Evolutionary conservation across 129 eudicot species (phyloP), one percentile per base, ranked within the genome.

Genomic region (Artemisia argyi): DNA sequence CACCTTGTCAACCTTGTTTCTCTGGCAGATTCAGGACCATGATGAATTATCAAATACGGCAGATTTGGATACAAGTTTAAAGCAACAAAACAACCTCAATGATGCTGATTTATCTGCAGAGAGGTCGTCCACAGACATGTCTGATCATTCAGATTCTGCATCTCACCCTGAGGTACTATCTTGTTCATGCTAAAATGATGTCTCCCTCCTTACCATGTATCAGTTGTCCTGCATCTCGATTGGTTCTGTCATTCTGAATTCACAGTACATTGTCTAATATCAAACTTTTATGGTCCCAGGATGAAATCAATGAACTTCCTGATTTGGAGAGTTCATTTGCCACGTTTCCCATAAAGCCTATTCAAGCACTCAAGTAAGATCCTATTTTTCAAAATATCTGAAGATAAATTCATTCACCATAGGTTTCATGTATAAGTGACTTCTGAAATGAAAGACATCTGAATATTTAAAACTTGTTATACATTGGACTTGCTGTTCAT

Each of bases 351-450:
- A 81, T 90, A 3, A 91, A 94, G 80, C 96, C 98, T 72, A 85
- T 94, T 51, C 94, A 88, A 79, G 97, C 98, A 65, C 96, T 94
- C 81, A 94, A 90, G 98, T 94, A 90, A 63, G 83, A 32, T 42
- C 57, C 44, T 75, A 57, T 68, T 32, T 63, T 60, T 50, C 35
- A 57, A 11, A 71, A 1, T 47, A 57, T 49, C 58, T 2, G 5
- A 61, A 75, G 0, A 56, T 3, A 13, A 1, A 14, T 68, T 15
- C 61, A 16, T 56, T 39, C 17, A 17, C 24, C 42, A 14, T 11
- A 16, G 55, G 51, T 58, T 44, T 6, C 61, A 5, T 73, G 11
- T 48, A 22, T 73, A 47, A 73, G 24, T 60, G 19, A 73, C 11
- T 59, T 39, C 50, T 47, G 26, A n/a, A 47, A 60, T 67, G 62